Conservation (phyloP, 78 protist species). For the Andalucia godoyi region DNA sequence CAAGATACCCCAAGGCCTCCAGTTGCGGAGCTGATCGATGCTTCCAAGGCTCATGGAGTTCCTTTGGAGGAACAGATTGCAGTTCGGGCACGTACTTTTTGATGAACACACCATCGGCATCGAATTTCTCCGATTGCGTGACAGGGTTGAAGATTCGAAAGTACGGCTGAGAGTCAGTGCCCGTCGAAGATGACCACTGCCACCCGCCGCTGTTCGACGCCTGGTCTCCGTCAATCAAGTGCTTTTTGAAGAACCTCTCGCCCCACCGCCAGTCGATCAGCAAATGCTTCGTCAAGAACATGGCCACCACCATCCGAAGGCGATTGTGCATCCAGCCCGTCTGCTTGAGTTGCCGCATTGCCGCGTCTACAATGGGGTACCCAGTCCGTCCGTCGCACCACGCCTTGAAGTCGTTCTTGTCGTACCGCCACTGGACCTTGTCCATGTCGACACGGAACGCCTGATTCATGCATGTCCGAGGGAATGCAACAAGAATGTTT, state of each 20-base stretch:
- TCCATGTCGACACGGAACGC: too few relatives aligned
- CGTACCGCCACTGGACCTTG: background rate
- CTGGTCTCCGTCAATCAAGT: background rate
- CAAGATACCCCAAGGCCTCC: too few relatives aligned
- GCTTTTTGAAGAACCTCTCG: background rate
- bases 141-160: slow-evolving; percentile 9
- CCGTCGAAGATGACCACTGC: background rate
- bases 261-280: slow-evolving; percentile 7
- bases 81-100: slow-evolving; percentile 12
- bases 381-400: slow-evolving; percentile 5
- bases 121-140: background rate
- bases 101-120: background rate
- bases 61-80: background rate
- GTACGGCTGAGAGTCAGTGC: background rate
- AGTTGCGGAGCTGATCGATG: too few relatives aligned
- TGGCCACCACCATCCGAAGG: background rate
- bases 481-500: too few relatives aligned
- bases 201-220: slow-evolving; percentile 4
- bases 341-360: background rate
- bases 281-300: background rate
- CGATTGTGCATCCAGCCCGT: slow-evolving; percentile 19
- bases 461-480: too few relatives aligned
- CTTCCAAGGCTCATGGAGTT: too few relatives aligned
- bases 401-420: background rate
- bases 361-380: slow-evolving; percentile 11